Percentiles rank a stretch among this genome's conserved stretches.
phyloP scores from a whole-genome alignment of 306 rosid species.

The Urtica urens region DNA sequence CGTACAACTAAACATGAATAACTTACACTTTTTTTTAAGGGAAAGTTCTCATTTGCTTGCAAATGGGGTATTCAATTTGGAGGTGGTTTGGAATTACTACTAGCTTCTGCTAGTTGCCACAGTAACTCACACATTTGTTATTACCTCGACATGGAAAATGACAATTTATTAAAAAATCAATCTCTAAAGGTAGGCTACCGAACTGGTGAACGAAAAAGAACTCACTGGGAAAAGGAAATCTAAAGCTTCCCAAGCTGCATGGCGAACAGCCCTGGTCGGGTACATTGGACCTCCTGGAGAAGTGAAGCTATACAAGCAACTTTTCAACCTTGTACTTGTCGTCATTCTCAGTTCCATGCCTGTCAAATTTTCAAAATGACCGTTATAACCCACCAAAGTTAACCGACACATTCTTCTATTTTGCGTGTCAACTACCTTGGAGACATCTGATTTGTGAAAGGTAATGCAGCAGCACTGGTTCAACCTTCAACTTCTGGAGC shows the following conservation, averaged over 20 bases:
- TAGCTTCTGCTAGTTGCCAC: too few species aligned
- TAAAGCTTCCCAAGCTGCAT: conserved; percentile 96
- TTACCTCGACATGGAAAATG: neutral
- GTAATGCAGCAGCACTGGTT: conserved; percentile 91
- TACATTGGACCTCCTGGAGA: conserved; percentile 98
- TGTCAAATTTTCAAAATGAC: conserved; percentile 9
- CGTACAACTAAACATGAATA: too few species aligned
- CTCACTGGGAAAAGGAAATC: conserved; percentile 89
- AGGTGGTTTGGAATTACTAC: too few species aligned
- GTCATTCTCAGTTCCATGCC: conserved; percentile 95
- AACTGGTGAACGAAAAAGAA: conserved; percentile 2
- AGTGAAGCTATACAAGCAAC: conserved; percentile 87
- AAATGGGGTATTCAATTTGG: too few species aligned
- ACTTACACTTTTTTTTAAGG: too few species aligned
- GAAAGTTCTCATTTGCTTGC: too few species aligned
- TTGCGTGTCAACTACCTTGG: conserved; percentile 42
- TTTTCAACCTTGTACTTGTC: conserved; percentile 78
- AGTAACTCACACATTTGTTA: too few species aligned
- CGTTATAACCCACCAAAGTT: conserved; percentile 8
- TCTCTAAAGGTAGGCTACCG: neutral
- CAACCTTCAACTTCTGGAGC: conserved; percentile 94
- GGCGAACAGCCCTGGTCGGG: conserved; percentile 94
- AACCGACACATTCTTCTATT: too few species aligned
- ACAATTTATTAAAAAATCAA: neutral
- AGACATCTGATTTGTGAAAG: conserved; percentile 63